A percentile compares a stretch with the other conserved stretches of the same genome.
phyloP scores from a whole-genome alignment of 1,284 basidiomycete species.

The Prillingera fragicola region DNA sequence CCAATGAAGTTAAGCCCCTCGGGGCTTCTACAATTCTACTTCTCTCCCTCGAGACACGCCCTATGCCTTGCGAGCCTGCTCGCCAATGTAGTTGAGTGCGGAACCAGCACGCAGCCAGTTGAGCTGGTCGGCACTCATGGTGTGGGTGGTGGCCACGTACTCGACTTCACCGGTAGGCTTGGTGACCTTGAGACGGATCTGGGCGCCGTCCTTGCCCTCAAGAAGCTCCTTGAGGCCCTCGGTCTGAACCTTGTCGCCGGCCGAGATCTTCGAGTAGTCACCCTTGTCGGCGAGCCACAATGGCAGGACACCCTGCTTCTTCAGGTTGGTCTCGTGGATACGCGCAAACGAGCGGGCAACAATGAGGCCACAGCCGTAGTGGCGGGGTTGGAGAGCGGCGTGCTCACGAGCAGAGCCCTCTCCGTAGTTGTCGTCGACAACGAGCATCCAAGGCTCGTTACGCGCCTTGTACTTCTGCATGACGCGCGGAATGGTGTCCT shows the following conservation, averaged over 20 bases:
- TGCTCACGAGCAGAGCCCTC: slow-evolving; percentile 86
- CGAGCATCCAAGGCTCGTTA: slow-evolving; percentile 82
- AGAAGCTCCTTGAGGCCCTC: slow-evolving; percentile 56
- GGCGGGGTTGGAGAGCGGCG: slow-evolving; percentile 92
- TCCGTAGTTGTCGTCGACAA: slow-evolving; percentile 93
- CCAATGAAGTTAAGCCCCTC: too few species aligned
- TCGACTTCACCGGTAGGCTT: slow-evolving; percentile 60
- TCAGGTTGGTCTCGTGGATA: slow-evolving; percentile 97
- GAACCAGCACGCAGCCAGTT: slow-evolving; percentile 81
- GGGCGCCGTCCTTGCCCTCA: slow-evolving; percentile 51
- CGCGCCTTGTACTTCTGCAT: slow-evolving; percentile 80
- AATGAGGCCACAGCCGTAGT: slow-evolving; percentile 82
- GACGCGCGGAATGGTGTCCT: slow-evolving; percentile 79
- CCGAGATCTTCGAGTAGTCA: slow-evolving; percentile 74
- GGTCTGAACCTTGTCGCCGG: slow-evolving; percentile 66
- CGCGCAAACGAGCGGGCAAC: slow-evolving; percentile 90
- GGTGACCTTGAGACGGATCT: slow-evolving; percentile 59
- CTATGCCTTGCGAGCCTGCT: slow-evolving; percentile 29
- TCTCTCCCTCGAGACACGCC: background rate
- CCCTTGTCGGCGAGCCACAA: slow-evolving; percentile 81
- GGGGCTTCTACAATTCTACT: too few species aligned
- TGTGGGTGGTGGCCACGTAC: slow-evolving; percentile 71
- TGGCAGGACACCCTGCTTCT: slow-evolving; percentile 93
- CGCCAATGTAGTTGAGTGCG: slow-evolving; percentile 64
- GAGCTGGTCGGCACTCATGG: slow-evolving; percentile 80